Evolutionary conservation across 441 rosid genomes (phyloP).

Genomic region (Populus trichocarpa): DNA sequence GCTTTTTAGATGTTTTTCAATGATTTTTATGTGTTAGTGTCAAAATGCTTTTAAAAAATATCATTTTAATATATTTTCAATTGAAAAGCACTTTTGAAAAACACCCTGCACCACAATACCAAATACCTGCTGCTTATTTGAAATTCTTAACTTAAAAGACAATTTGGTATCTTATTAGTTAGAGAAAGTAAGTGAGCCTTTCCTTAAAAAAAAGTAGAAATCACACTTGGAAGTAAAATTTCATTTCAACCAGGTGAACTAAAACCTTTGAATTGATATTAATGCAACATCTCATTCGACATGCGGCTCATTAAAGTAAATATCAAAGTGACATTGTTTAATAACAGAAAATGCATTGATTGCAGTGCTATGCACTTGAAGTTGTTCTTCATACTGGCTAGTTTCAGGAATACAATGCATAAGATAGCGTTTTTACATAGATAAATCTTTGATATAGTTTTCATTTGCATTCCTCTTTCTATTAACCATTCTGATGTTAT

Average conservation of each 20-base stretch:
- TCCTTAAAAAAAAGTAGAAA: neutral
- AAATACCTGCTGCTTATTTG: no score
- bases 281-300: neutral
- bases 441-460: slow-evolving; percentile 1
- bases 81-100: no score
- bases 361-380: neutral
- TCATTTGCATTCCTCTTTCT: slow-evolving; percentile 3
- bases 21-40: no score
- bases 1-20: no score
- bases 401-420: slow-evolving; percentile 7
- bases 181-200: no score
- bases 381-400: neutral
- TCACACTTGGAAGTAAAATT: neutral
- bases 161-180: no score
- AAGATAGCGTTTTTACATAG: neutral
- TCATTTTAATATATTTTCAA: no score
- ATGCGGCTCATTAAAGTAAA: neutral
- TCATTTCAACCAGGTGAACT: neutral
- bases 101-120: no score
- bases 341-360: neutral
- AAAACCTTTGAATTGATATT: no score
- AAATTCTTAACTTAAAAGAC: no score
- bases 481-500: slow-evolving; percentile 17
- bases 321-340: neutral
- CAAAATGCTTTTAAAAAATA: no score